Evolutionary conservation across 352 stramenopile species (phyloP), one percentile per base, ranked within the genome.

Genomic region (Pythium phragmiticola): DNA sequence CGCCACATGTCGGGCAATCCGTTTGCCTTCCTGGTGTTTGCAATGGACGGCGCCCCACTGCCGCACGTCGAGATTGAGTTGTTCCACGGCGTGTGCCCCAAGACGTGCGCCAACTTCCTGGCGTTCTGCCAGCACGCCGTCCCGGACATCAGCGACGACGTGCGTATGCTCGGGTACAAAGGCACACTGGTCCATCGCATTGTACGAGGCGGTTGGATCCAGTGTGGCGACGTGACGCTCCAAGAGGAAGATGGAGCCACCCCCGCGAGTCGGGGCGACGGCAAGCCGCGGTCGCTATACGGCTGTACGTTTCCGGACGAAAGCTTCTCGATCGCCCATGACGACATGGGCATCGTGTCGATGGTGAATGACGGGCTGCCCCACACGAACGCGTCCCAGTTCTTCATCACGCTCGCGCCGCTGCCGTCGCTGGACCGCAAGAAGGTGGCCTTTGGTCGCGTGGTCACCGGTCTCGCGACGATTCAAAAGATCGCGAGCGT

Each of bases 381-480:
- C 19, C 89, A 98, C 67, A 99, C 98, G 7, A 99, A 99, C 61
- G 97, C 97, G 13, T 98, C 87, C 19, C 98, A 99, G 75, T 99
- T 99, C 74, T 99, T 99, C 80, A 99, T 99, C 69, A 99, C 97
- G 7, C 60, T 95, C 33, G 74, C 80, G 9, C 78, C 81, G 5
- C 65, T 88, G 54, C 75, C 80, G 7, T 90, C 68, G 63, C 70
- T 95, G 37, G 78, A 95, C 50, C 80, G 82, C 0, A 82, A 75
- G 33, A 90, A 90, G 77, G 84, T 94, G 33, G 84, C 82, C 14
- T 94, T 92, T 66, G 82, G 84, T 9, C 79, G 81, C 53, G 81
- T 94, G 1, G 73, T 92, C 26, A 76, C 76, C 23, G 84, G 84
- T 4, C 68, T 89, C 68, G 73, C 79, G 37, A 84, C 78, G 5